Base-by-base conservation (phyloP, 2,329 filamentous ascomycete genomes). In the Simplicillium aogashimaense region DNA sequence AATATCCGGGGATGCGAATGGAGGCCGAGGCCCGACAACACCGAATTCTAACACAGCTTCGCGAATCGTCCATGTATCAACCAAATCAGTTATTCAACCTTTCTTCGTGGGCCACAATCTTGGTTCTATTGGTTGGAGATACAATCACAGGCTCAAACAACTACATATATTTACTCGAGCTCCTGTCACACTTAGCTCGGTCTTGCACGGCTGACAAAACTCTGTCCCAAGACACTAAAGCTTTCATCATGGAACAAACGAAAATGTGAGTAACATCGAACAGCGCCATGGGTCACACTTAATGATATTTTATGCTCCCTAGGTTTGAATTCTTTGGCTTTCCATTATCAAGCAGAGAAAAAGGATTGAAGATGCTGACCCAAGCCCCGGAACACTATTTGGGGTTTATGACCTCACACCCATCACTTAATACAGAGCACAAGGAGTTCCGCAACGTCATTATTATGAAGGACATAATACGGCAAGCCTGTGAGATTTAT, bases 71-170 rank as follows among this genome's bases (percentile, higher is more conserved):
- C 2, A 45, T 48, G 12, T 47, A 51, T 1, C 47, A 50, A 3
- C 50, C 52, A 0, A 45, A 53, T 8, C 47, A 51, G n/a, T 50
- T 64, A 0, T 63, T 64, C 44, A 61, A 53, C 28, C 51, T 55
- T 1, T 61, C 53, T 10, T 63, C 56, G 3, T 54, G 61, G 45
- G 58, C 59, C 1, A 64, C 60, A 0, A 48, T 65, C 10, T 45
- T 65, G 2, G 55, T 65, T 0, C 50, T 65, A 1, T 45, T 66
- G 0, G 61, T 65, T 0, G 63, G 63, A 0, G 63, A 66, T 12
- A 64, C 62, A 0, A 62, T 65, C 7, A 65, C 61, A 0, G 62
- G 60, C 1, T 59, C 60, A 3, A 52, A 52, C 15, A 63, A 65
- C 28, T 65, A 58, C 36, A 45, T 45, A 1, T 60, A 60, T 37